These are phyloP conservation scores for Coemansia sp. DNA, from an alignment of 192 early-diverging fungal species.

Conservation along the genomic window DNA sequence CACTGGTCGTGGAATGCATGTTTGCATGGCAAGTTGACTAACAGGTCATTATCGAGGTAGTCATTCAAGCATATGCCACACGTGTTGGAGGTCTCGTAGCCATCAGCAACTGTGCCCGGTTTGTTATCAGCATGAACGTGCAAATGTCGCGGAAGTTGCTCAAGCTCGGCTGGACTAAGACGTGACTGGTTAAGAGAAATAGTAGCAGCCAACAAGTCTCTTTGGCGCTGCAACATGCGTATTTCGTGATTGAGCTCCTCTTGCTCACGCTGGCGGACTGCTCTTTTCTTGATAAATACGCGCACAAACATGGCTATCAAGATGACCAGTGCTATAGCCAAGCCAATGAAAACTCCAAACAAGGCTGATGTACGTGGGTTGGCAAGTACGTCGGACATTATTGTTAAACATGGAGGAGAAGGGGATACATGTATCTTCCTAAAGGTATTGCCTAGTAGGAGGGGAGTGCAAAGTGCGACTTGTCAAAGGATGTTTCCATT, in stretches of 20 bases:
- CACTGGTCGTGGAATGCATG: conserved; percentile 86
- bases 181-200: not conserved
- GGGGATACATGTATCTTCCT: not conserved
- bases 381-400: not conserved
- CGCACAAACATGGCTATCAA: not conserved
- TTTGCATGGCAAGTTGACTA: conserved; percentile 70
- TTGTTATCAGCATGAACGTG: not conserved
- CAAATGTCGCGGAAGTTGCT: not conserved
- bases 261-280: not conserved
- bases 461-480: not conserved
- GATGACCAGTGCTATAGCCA: not conserved
- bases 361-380: not conserved
- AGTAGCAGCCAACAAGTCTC: not conserved
- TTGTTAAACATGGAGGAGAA: not conserved
- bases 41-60: conserved; percentile 65
- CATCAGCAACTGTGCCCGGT: not conserved
- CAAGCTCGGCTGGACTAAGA: not conserved
- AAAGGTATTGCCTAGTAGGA: not conserved
- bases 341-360: conserved; percentile 6
- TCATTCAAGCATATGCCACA: conserved; percentile 87
- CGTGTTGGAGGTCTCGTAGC: conserved; percentile 11
- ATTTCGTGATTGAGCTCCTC: not conserved
- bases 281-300: not conserved
- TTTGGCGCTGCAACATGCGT: not conserved
- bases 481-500: not conserved